Evolutionary conservation across 2,329 filamentous ascomycete genomes (phyloP), one percentile per base, ranked within the genome.

Genomic region (Hawksworthiomyces lignivorus): DNA sequence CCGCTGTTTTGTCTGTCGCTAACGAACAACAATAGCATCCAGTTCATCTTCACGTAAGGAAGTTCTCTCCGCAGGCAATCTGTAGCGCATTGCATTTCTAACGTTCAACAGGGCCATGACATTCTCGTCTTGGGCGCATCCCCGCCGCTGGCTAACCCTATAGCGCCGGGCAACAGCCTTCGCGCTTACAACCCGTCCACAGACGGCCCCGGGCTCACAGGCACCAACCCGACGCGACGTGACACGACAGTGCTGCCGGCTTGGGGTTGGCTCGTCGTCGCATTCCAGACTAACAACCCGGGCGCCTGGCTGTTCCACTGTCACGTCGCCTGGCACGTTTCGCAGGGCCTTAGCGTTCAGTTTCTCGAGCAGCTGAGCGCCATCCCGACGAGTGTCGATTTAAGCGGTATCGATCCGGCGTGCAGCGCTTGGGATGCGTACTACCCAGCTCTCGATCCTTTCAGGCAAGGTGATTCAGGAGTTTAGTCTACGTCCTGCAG

Each of bases 321-420:
- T 57, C 67, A 70, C 50, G 68, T 71, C 44, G 64, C 65, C 17
- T 72, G 64, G 69, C 72, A 76, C 52, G 61, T 70, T 31, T 60
- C 57, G 38, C 62, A 65, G 43, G 72, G 70, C 18, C 60, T 77
- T 14, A 65, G 62, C 7, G 57, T 75, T 26, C 69, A 77, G 53
- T 75, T 77, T 50, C 48, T 77, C 9, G 75, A 60, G 51, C 43
- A 45, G 34, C 36, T 41, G 7, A 24, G 28, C 33, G 46, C 46
- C 5, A 48, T 51, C 19, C 44, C 42, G 9, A 17, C n/a, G 4
- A 24, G 20, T 7, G 45, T 50, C 15, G 39, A 47, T 18, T 37
- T 50, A 8, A 27, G 22, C 18, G 32, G n/a, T 9, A 14, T 49
- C n/a, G 26, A 32, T 5, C 17, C 19, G 19, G 37, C 41, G 33